Conservation (phyloP, 805 yeast genomes). For the Metschnikowia similis region DNA sequence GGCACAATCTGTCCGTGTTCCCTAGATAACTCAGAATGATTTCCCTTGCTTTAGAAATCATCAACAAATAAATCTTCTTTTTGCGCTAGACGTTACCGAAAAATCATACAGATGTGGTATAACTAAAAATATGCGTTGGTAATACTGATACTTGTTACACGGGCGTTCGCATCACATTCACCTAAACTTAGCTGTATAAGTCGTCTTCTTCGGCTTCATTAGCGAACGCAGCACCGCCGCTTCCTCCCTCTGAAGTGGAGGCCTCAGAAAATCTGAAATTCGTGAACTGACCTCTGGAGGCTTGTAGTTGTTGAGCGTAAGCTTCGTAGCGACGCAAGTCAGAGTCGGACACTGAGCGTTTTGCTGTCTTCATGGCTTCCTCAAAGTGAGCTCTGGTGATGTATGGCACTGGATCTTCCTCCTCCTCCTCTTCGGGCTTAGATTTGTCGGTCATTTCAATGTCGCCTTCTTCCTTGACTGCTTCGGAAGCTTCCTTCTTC, state of each 20-base stretch:
- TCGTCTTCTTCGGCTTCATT: constrained; percentile 39
- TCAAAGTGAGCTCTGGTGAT: constrained; percentile 92
- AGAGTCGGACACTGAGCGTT: constrained; percentile 94
- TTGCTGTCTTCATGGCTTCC: constrained; percentile 99
- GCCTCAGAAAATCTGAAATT: constrained; percentile 71
- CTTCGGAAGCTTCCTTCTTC: constrained; percentile 41
- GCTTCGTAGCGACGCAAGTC: constrained; percentile 99
- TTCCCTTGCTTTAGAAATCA: no score
- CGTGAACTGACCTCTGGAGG: constrained; percentile 91
- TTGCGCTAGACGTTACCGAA: no score
- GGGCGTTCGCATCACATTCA: background rate
- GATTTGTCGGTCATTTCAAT: constrained; percentile 43
- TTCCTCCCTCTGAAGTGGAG: constrained; percentile 21
- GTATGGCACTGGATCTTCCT: constrained; percentile 89
- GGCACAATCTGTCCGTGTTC: no score
- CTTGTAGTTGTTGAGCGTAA: constrained; percentile 92
- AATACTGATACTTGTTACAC: background rate
- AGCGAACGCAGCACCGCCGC: constrained; percentile 40
- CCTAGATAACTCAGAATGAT: no score
- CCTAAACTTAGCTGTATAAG: constrained; percentile 21
- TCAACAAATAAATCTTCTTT: no score
- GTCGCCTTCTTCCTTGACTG: constrained; percentile 35
- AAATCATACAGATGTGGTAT: no score
- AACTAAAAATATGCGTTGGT: no score
- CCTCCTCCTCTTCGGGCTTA: constrained; percentile 52